Conservation (phyloP, 441 rosid species). For the Bruguiera hainesii region DNA sequence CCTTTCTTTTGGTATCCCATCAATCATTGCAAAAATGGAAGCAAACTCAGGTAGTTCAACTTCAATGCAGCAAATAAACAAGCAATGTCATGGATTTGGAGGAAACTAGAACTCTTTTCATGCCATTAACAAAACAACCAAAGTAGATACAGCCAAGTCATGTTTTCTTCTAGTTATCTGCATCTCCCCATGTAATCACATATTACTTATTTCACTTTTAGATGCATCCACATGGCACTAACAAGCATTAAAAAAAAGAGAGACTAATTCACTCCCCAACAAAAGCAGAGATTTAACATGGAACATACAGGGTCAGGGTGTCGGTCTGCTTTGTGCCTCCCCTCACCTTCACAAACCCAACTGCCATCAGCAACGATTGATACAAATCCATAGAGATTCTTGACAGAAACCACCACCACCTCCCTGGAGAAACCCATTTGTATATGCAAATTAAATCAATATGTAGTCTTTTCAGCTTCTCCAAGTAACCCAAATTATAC, state of each 20-base stretch:
- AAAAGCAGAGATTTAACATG: neutral
- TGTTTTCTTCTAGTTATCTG: too few species aligned
- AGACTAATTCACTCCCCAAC: neutral
- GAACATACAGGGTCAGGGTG: slow-evolving; percentile 74
- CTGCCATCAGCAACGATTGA: slow-evolving; percentile 68
- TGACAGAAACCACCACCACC: slow-evolving; percentile 65
- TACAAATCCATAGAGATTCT: slow-evolving; percentile 68
- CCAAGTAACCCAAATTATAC: neutral
- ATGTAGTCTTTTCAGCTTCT: neutral
- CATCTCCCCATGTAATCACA: too few species aligned
- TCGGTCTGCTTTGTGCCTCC: slow-evolving; percentile 37
- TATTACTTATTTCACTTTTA: too few species aligned
- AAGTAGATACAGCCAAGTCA: too few species aligned
- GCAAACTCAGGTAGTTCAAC: too few species aligned
- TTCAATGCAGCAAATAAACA: neutral
- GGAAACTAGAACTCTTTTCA: too few species aligned
- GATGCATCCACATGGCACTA: neutral
- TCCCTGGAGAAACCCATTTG: slow-evolving; percentile 39
- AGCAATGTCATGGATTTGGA: too few species aligned
- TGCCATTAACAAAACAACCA: too few species aligned
- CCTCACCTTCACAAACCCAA: slow-evolving; percentile 63
- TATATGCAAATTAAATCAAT: neutral
- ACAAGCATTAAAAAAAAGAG: neutral
- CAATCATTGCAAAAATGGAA: too few species aligned
- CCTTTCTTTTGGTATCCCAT: neutral